Base-by-base conservation (phyloP, 2,329 filamentous ascomycete species). In the Neonectria hederae region DNA sequence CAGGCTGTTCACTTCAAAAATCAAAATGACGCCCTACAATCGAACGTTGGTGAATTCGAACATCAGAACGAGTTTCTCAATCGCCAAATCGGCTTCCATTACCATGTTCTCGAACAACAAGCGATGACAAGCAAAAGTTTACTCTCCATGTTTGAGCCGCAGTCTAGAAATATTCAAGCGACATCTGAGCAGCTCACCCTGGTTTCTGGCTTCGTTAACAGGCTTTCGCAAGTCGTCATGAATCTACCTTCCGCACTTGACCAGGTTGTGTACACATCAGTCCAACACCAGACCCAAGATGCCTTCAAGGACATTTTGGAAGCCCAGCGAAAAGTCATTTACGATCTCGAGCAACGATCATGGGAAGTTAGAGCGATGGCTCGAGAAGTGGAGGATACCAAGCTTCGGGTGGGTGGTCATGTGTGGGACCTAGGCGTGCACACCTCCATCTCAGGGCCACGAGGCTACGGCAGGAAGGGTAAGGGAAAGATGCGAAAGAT, bases 231-330 rank as follows among this genome's bases (percentile, higher is more conserved):
- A 13, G 45, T 72, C 4, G 54, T 74, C 35, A 52, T 59, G 19
- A 73, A 75, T 9, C 64, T 78, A 9, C 74, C 76, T 3, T 22
- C 48, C 2, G 68, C 67, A 28, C 65, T 77, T 58, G 66, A 69
- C 13, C 65, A 74, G n/a, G 70, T 71, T 4, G 69, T 77, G 9
- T 28, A 69, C 19, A 60, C 68, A 7, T 68, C 73, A 6, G 63
- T 76, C 14, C 63, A 75, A 6, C 51, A 72, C 5, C 69, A 76
- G 2, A 61, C 67, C 13, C 59, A 70, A 21, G 38, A 52, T 6
- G 67, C 74, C 2, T 48, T 76, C 11, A 58, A 61, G 6, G 62
- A 70, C 1, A 68, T 72, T 9, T 55, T 70, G 40, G 43, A 65
- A 24, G 69, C 64, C 3, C 75, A 74, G 35, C 69, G 73, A 30